Conservation (phyloP, 139 green algal genomes). For the Coelastrella sp. region DNA sequence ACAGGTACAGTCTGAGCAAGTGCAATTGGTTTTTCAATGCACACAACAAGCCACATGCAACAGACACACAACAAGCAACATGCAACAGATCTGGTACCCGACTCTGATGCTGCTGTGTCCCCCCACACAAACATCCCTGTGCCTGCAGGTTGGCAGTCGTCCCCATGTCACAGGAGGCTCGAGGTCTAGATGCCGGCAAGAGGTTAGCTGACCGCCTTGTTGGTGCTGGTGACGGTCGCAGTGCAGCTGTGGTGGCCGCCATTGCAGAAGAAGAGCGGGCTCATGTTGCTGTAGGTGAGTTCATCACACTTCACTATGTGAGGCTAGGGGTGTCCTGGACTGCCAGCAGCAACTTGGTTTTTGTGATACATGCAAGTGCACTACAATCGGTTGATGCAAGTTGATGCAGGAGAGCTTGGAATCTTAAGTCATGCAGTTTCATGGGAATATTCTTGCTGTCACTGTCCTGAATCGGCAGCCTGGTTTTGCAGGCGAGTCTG, state of each 20-base stretch:
- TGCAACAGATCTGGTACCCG: too few species aligned
- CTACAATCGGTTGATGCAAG: neutral
- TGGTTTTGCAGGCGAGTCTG: too few species aligned
- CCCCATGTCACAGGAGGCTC: slow-evolving; percentile 86
- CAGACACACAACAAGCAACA: too few species aligned
- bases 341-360: neutral
- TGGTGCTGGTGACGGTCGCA: slow-evolving; percentile 74
- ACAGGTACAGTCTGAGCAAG: too few species aligned
- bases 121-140: too few species aligned
- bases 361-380: neutral
- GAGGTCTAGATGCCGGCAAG: slow-evolving; percentile 73
- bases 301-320: slow-evolving; percentile 79
- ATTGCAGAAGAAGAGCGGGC: slow-evolving; percentile 84
- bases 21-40: too few species aligned
- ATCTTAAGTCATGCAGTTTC: too few species aligned
- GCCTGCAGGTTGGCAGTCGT: slow-evolving; percentile 78
- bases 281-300: slow-evolving; percentile 79
- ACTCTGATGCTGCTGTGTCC: too few species aligned
- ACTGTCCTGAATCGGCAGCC: too few species aligned
- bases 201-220: slow-evolving; percentile 70
- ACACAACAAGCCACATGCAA: too few species aligned
- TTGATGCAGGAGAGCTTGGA: neutral
- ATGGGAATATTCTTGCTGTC: too few species aligned
- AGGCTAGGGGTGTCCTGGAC: slow-evolving; percentile 36
- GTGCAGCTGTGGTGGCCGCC: slow-evolving; percentile 72